Evolutionary conservation across 805 yeast species (phyloP).

Genomic region (Candida mattraensis): DNA sequence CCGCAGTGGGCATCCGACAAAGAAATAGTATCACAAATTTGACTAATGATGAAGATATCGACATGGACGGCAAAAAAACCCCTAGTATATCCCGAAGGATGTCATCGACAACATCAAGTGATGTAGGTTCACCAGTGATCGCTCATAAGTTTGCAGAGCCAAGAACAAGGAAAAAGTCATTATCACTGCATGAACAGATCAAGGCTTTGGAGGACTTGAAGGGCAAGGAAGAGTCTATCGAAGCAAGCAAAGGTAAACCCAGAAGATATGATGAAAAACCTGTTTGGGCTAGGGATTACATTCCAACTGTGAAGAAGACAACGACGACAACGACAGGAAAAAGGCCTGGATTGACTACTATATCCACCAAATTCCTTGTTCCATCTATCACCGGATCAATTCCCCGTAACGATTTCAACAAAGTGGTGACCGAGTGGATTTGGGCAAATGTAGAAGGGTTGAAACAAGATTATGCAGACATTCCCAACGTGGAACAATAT

Average conservation of each 20-base stretch:
- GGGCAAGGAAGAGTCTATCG: conserved; percentile 18
- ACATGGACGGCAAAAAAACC: conserved; percentile 40
- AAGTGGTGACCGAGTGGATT: conserved; percentile 85
- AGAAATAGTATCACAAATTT: conserved; percentile 35
- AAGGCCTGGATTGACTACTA: conserved; percentile 12
- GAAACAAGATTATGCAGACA: conserved; percentile 42
- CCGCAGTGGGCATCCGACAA: conserved; percentile 13
- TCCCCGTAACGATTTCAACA: conserved; percentile 77
- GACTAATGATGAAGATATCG: conserved; percentile 48
- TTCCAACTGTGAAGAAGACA: conserved; percentile 35
- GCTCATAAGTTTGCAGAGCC: conserved; percentile 13
- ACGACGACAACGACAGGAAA: conserved; percentile 2
- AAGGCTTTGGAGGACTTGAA: conserved; percentile 32
- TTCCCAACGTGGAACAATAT: conserved; percentile 44
- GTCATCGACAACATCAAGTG: conserved; percentile 15
- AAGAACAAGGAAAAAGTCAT: conserved; percentile 9
- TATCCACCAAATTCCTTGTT: conserved; percentile 21
- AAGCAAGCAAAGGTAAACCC: conserved; percentile 45
- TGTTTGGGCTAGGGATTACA: conserved; percentile 81
- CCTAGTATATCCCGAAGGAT: conserved; percentile 29
- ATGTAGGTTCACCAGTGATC: conserved; percentile 10
- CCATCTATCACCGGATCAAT: conserved; percentile 69
- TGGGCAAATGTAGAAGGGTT: conserved; percentile 76
- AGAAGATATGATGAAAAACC: conserved; percentile 66
- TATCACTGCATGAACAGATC: conserved; percentile 25